Evolutionary conservation across 208 protist genomes (phyloP).

Genomic region (Trypanosoma congolense): DNA sequence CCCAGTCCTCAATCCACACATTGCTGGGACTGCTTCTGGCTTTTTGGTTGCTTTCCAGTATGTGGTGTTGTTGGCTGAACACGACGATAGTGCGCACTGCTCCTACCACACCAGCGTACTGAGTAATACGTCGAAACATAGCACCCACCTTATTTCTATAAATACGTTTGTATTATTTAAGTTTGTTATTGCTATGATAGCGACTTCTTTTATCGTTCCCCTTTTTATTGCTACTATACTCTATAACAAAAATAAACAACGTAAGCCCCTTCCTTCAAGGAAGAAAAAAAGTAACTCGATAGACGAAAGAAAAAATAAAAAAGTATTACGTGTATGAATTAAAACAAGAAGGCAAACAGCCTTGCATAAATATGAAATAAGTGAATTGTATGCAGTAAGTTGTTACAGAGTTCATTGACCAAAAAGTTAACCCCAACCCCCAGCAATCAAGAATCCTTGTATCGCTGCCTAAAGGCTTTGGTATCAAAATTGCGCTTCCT

Average conservation of each 20-base stretch:
- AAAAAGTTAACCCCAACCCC: too few species aligned
- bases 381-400: too few species aligned
- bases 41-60: conserved; percentile 85
- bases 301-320: too few species aligned
- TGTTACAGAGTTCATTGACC: too few species aligned
- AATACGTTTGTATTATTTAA: conserved; percentile 3
- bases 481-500: conserved; percentile 20
- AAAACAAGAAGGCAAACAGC: too few species aligned
- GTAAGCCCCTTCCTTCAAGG: not conserved
- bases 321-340: too few species aligned
- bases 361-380: too few species aligned
- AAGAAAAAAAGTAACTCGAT: too few species aligned
- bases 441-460: conserved; percentile 34
- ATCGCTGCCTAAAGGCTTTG: conserved; percentile 37
- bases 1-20: conserved; percentile 88
- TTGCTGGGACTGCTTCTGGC: conserved; percentile 80
- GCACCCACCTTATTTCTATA: not conserved
- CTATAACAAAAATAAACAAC: conserved; percentile 2
- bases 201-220: conserved; percentile 6
- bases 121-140: conserved; percentile 52
- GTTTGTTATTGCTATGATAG: not conserved
- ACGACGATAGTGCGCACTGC: conserved; percentile 62
- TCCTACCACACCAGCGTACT: conserved; percentile 8
- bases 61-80: conserved; percentile 82
- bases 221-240: conserved; percentile 12